phyloP scores from a whole-genome alignment of 2,329 filamentous ascomycete species.

The Trichoderma sp. region DNA sequence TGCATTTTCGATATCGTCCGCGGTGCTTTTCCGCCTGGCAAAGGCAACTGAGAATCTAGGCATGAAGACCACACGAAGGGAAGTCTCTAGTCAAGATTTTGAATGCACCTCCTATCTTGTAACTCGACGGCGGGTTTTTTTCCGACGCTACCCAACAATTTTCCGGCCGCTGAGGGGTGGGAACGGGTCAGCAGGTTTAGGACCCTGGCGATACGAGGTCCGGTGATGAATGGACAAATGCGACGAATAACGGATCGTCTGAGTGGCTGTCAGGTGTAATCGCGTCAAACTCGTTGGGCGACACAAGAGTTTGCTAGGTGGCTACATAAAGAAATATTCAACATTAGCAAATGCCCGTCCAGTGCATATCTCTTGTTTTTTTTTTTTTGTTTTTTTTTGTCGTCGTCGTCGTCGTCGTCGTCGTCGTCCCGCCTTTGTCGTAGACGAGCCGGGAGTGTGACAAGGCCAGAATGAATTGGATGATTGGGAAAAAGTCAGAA shows the following conservation, averaged over 20 bases:
- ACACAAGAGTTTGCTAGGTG: conserved; percentile 12
- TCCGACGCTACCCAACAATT: conserved; percentile 11
- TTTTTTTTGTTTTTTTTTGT: too few relatives aligned
- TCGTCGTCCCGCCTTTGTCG: neutral
- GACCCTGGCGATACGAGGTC: conserved; percentile 19
- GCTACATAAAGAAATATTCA: conserved; percentile 17
- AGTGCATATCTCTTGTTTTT: neutral
- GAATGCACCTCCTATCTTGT: conserved; percentile 17
- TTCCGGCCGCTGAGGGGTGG: conserved; percentile 12
- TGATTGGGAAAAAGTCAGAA: neutral
- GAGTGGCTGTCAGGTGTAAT: conserved; percentile 11
- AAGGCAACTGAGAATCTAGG: conserved; percentile 61
- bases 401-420: too few relatives aligned
- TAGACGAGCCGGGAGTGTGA: neutral
- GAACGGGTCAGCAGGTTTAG: conserved; percentile 10
- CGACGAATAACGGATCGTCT: conserved; percentile 8
- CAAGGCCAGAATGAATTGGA: neutral
- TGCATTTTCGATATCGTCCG: conserved; percentile 52
- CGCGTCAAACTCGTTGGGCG: conserved; percentile 19
- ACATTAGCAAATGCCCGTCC: conserved; percentile 13
- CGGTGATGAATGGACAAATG: conserved; percentile 6
- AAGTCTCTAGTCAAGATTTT: neutral
- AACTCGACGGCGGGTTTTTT: conserved; percentile 21
- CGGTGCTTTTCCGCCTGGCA: conserved; percentile 58
- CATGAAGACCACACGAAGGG: conserved; percentile 46